These are phyloP conservation scores for Nicotiana sylvestris DNA, from an alignment of 257 asterid species.

Conservation along the genomic window DNA sequence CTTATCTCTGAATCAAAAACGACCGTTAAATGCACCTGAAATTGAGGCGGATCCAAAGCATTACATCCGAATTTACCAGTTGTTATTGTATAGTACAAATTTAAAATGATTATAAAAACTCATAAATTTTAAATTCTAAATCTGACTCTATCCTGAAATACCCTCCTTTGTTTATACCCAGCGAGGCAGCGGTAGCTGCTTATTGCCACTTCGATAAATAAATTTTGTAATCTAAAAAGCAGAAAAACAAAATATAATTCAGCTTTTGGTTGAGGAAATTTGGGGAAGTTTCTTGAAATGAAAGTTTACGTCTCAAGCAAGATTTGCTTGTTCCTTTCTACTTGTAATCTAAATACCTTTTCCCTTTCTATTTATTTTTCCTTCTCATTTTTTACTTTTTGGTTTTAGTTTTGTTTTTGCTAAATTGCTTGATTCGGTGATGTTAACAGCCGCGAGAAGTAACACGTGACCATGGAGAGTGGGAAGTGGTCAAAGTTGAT, in stretches of 20 bases:
- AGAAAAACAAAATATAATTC: neutral
- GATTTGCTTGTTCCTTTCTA: neutral
- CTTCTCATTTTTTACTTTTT: neutral
- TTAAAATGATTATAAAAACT: no score
- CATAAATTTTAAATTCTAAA: no score
- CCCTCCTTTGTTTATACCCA: neutral
- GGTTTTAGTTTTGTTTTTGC: neutral
- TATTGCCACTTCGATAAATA: neutral
- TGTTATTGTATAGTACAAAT: no score
- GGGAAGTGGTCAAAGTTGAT: neutral
- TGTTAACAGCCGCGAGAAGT: neutral
- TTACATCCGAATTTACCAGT: no score
- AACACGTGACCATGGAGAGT: neutral
- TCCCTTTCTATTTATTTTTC: neutral
- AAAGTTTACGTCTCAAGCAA: neutral
- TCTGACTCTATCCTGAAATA: accelerated
- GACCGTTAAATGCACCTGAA: no score
- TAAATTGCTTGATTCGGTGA: neutral
- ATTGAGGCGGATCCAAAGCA: no score
- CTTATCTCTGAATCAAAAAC: neutral
- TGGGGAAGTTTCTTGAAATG: neutral
- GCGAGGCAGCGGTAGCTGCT: neutral
- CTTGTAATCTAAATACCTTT: no score
- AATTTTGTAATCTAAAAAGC: neutral
- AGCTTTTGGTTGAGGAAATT: neutral